These are phyloP conservation scores for Bassia scoparia DNA, from an alignment of 148 eudicot species.

Conservation along the genomic window DNA sequence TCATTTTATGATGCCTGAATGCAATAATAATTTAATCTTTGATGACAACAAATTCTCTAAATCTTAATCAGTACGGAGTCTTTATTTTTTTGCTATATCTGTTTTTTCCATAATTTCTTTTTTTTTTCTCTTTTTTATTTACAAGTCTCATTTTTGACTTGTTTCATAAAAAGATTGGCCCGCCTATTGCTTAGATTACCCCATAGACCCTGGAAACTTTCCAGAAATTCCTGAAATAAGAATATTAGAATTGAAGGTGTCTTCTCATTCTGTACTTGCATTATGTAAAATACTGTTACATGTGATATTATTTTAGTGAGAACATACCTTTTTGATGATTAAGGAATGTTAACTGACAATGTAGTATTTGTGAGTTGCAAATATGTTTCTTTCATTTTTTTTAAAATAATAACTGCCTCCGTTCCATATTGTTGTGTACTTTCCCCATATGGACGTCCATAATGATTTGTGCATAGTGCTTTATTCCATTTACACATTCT, in stretches of 20 bases:
- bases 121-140: too few species aligned
- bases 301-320: neutral
- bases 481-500: too few species aligned
- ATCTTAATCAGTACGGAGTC: too few species aligned
- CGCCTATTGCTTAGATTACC: neutral
- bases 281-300: neutral
- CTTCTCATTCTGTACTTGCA: neutral
- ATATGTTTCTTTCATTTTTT: neutral
- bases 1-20: neutral
- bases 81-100: too few species aligned
- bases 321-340: neutral
- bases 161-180: neutral
- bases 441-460: too few species aligned
- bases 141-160: too few species aligned
- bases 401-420: neutral
- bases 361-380: neutral
- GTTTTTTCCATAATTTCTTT: too few species aligned
- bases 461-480: too few species aligned
- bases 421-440: too few species aligned
- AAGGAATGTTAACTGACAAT: neutral
- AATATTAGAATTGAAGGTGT: neutral
- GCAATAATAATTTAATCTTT: too few species aligned
- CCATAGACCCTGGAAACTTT: neutral
- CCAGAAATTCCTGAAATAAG: neutral
- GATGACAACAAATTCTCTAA: too few species aligned